Evolutionary conservation across 371 early-diverging fungal genomes (phyloP).

Genomic region (Rhizopus sp.): DNA sequence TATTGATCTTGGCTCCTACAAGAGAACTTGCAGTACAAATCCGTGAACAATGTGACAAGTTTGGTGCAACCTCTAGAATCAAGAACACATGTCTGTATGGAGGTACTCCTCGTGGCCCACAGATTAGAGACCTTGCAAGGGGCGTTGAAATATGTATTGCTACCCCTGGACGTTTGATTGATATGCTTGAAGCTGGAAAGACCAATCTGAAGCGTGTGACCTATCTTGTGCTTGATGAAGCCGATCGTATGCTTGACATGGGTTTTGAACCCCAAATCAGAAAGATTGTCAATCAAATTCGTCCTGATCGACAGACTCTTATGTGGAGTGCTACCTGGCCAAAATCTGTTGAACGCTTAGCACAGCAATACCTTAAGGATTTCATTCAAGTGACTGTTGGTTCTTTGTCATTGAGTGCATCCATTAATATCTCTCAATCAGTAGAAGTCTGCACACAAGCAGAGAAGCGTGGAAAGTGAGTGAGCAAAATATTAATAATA

Average conservation of each 20-base stretch:
- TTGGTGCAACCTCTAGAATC: slow-evolving; percentile 85
- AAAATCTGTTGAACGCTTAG: slow-evolving; percentile 94
- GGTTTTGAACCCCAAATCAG: slow-evolving; percentile 99
- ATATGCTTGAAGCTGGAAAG: slow-evolving; percentile 89
- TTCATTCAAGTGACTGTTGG: slow-evolving; percentile 99
- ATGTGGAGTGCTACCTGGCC: slow-evolving; percentile 99
- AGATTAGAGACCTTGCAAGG: slow-evolving; percentile 85
- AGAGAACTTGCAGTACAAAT: slow-evolving; percentile 95
- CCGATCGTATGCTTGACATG: slow-evolving; percentile 99
- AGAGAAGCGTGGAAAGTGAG: slow-evolving; percentile 83
- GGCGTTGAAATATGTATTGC: slow-evolving; percentile 99
- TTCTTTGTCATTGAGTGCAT: slow-evolving; percentile 91
- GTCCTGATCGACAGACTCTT: slow-evolving; percentile 98
- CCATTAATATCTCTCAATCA: slow-evolving; percentile 93
- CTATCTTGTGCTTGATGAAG: slow-evolving; percentile 98
- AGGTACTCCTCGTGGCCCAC: slow-evolving; percentile 95
- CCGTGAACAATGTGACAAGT: slow-evolving; percentile 91
- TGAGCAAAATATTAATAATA: neutral
- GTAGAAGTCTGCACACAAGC: slow-evolving; percentile 87
- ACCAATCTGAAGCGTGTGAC: slow-evolving; percentile 96
- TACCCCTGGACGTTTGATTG: slow-evolving; percentile 99
- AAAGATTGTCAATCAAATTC: slow-evolving; percentile 98
- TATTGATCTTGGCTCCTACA: slow-evolving; percentile 92
- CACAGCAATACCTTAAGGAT: slow-evolving; percentile 92
- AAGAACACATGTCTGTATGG: slow-evolving; percentile 96